Base-by-base conservation (phyloP, 768 basidiomycete genomes). In the Coprinopsis cinerea region DNA sequence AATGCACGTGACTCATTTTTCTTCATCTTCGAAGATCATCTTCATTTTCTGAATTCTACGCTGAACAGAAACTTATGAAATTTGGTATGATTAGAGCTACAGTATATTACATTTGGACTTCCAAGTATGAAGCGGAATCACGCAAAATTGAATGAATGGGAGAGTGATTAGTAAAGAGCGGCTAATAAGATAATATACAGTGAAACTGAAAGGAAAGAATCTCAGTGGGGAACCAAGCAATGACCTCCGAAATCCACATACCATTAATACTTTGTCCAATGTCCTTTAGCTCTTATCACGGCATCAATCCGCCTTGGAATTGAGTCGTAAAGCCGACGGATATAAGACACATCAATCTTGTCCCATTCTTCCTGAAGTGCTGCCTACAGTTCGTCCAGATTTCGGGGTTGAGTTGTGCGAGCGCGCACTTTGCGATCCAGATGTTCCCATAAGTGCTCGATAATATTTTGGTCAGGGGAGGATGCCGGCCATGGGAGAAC, bases 291-390 rank as follows among this genome's bases (percentile, higher is more conserved):
- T 36, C 53, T 47, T 13, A 56, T 4, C 22, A 64, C 27, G 18
- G 55, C 64, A 36, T 49, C 34, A 22, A 64, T 50, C 17, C 54
- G 34, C 5, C 44, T 5, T 39, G 59, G 58, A 39, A 61, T 52
- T 14, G 49, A 53, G 20, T 55, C 47, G 34, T 54, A 55, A 13
- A 58, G 45, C 4, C 49, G 55, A 14, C 55, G 44, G 32, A 54
- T 47, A 32, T 26, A 53, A 46, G 37, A 49, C 28, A 44, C 27
- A 41, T 48, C 32, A 10, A 66, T 43, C 1, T 53, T 48, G 3
- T 42, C 49, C 65, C 67, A 67, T 52, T 66, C 67, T 42, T 60
- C 61, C 51, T 56, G 32, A 22, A 67, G 47, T 47, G 46, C 47
- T 9, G 48, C 55, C 64, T 59, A 64, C 17, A 66, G 48, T 52